Conservation (phyloP, 1,284 basidiomycete genomes). For the Salmacisia buchloeana region DNA sequence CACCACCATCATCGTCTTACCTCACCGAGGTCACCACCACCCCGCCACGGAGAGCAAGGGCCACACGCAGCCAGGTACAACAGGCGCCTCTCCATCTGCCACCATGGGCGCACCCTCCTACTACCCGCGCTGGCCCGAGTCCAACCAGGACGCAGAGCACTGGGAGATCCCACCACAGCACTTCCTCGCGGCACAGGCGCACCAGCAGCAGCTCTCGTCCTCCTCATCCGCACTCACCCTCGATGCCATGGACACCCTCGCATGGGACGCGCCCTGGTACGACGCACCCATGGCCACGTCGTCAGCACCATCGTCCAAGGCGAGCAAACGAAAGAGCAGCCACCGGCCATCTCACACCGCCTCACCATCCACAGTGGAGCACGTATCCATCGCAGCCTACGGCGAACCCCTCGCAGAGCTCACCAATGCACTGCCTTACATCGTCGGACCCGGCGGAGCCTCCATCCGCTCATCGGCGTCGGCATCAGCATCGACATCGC, state of each 20-base stretch:
- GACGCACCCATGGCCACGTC: no score
- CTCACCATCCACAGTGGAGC: no score
- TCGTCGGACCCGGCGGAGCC: neutral
- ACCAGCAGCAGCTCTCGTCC: neutral
- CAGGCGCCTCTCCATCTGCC: no score
- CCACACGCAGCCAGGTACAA: no score
- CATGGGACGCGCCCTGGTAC: no score
- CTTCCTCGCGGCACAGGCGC: slow-evolving; percentile 1
- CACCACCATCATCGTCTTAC: no score
- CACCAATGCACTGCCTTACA: neutral
- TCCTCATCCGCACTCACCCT: neutral
- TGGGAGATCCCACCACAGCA: slow-evolving; percentile 9
- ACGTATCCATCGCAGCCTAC: neutral
- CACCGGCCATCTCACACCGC: no score
- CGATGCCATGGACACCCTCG: no score
- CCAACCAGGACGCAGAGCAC: slow-evolving; percentile 6
- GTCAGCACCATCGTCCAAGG: no score
- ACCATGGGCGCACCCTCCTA: neutral
- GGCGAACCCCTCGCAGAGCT: neutral
- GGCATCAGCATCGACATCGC: neutral
- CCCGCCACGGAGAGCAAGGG: no score
- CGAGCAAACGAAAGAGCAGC: no score
- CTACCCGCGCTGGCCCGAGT: neutral
- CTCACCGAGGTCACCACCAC: no score
- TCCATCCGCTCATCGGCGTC: neutral